Percentiles rank a stretch among this genome's conserved stretches.
phyloP scores from a whole-genome alignment of 805 yeast genomes.

The Hanseniaspora thailandica region DNA sequence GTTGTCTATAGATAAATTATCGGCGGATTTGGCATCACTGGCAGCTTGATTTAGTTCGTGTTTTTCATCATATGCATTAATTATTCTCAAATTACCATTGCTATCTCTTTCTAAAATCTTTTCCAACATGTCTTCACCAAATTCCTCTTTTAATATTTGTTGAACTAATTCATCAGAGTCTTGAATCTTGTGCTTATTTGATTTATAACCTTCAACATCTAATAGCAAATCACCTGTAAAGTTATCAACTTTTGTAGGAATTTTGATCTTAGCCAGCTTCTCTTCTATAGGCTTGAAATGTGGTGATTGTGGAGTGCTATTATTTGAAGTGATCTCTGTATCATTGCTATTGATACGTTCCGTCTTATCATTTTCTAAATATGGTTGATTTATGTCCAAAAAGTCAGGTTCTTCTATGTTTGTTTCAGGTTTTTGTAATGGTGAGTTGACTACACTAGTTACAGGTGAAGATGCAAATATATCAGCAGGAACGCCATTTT shows the following conservation, averaged over 20 bases:
- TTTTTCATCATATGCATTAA: constrained; percentile 21
- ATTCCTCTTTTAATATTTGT: constrained; percentile 64
- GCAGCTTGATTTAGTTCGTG: background rate
- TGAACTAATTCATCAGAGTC: constrained; percentile 66
- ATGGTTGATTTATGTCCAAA: constrained; percentile 23
- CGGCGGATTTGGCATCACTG: constrained; percentile 14
- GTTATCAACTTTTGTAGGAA: constrained; percentile 76
- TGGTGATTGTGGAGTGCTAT: constrained; percentile 15
- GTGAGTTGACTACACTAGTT: constrained; percentile 53
- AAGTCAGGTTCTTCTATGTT: constrained; percentile 28
- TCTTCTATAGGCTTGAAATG: constrained; percentile 39
- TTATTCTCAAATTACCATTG: constrained; percentile 56
- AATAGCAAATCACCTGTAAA: constrained; percentile 73
- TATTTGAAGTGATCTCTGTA: constrained; percentile 4
- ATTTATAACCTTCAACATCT: constrained; percentile 93
- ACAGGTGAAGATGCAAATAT: constrained; percentile 74
- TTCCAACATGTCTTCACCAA: constrained; percentile 40
- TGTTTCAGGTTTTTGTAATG: constrained; percentile 25
- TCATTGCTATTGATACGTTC: background rate
- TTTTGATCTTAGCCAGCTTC: constrained; percentile 56
- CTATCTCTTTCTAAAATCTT: constrained; percentile 44
- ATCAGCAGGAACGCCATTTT: constrained; percentile 54
- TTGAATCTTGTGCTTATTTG: constrained; percentile 64
- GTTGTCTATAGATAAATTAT: constrained; percentile 15
- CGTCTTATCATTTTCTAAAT: background rate